phyloP scores from a whole-genome alignment of 345 rosid genomes.

The Ceriops zippeliana region DNA sequence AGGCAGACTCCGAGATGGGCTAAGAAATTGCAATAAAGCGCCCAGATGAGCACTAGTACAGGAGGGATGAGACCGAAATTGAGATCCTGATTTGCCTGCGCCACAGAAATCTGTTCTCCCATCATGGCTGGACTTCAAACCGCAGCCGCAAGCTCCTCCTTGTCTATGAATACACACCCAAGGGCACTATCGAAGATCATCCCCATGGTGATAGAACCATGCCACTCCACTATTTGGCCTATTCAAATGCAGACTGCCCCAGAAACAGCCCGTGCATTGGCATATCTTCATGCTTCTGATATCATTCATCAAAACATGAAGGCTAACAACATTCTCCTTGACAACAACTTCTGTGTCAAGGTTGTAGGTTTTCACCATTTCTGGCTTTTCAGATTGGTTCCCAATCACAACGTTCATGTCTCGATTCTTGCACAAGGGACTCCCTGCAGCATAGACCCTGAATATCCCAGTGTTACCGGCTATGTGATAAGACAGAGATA shows the following conservation, averaged over 20 bases:
- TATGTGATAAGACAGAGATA: background rate
- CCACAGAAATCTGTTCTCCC: conserved; percentile 26
- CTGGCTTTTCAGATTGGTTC: conserved; percentile 11
- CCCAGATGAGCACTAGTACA: conserved; percentile 14
- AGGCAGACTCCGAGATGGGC: conserved; percentile 26
- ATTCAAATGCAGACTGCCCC: conserved; percentile 7
- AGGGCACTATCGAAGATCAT: conserved; percentile 14
- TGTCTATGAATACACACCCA: conserved; percentile 16
- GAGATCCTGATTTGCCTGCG: conserved; percentile 21
- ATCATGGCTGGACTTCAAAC: conserved; percentile 27
- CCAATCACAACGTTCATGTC: background rate
- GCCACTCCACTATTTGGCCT: conserved; percentile 6
- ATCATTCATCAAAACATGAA: conserved; percentile 11
- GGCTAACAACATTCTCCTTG: conserved; percentile 13
- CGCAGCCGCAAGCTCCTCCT: conserved; percentile 25
- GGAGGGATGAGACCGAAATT: conserved; percentile 23
- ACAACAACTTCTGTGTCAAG: conserved; percentile 6
- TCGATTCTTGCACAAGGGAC: conserved; percentile 13
- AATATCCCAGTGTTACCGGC: background rate
- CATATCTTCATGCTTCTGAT: conserved; percentile 8
- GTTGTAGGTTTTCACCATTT: conserved; percentile 5
- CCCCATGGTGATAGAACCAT: conserved; percentile 6
- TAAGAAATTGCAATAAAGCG: conserved; percentile 28
- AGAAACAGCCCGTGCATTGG: conserved; percentile 14
- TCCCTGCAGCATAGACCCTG: background rate